Base-by-base conservation (phyloP, 495 filamentous ascomycete genomes). In the Glonium stellatum region DNA sequence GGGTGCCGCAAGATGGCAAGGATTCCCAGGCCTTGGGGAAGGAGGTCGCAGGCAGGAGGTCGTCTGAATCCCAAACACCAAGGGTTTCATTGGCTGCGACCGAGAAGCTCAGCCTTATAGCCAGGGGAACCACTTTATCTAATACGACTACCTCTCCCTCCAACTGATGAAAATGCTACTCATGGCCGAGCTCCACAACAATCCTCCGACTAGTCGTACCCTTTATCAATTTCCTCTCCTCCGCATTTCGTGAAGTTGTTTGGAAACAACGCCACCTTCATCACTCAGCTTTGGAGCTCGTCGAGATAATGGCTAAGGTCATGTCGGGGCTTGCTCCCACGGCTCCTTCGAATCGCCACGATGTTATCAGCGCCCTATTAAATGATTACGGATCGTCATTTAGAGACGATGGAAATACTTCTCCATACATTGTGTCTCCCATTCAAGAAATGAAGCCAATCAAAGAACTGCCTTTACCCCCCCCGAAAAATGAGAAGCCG, bases 381-480 rank as follows among this genome's bases (percentile, higher is more conserved):
- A 62, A 68, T 46, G 65, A 62, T 25, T 68, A 68, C 57, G 57
- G 64, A 5, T 63, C 47, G 21, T 64, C 57, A 1, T 64, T 61
- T 25, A 35, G 44, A 27, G 50, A 54, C 31, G 42, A 57, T 23
- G 55, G 42, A 18, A 31, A 27, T 21, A 51, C 22, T 2, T 67
- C 65, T n/a, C 57, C 61, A 9, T 68, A 62, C 46, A 9, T 41
- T 13, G 19, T 44, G 2, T 64, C 65, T 9, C 64, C 64, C 15
- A 27, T 49, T 37, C 58, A 31, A 9, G 6, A 51, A 15, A 23
- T 25, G 48, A 8, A 52, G n/a, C 23, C 55, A n/a, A 31, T 61
- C 36, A 65, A 68, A 44, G 65, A 68, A 9, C 61, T 64, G 49
- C 65, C 65, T 27, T 62, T 58, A 39, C 62, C 65, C 46, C 65